Conservation (phyloP, 106 monocot species). For the Allium fistulosum region DNA sequence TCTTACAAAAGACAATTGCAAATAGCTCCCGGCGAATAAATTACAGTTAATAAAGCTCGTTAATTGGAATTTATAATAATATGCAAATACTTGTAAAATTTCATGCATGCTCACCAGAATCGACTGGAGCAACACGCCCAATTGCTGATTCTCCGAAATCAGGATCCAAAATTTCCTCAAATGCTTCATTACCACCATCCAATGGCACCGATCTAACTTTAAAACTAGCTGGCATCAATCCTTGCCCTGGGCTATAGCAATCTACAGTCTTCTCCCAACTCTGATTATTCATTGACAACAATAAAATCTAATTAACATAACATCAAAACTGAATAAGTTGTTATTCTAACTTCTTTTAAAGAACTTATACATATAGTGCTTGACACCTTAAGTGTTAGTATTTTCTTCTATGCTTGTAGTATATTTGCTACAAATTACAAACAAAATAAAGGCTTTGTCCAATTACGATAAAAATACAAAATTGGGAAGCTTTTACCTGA, state of each 20-base stretch:
- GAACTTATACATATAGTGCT: no score
- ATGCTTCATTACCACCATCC: slow-evolving; percentile 84
- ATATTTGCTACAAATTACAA: no score
- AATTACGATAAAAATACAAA: background rate
- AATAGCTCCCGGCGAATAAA: no score
- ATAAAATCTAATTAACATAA: no score
- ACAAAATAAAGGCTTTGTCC: no score
- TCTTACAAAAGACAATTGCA: no score
- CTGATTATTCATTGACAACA: slow-evolving; percentile 21
- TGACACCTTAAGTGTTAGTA: no score
- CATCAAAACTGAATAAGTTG: no score
- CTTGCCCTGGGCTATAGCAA: slow-evolving; percentile 98
- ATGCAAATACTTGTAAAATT: background rate
- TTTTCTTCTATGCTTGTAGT: no score
- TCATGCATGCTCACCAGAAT: slow-evolving; percentile 56
- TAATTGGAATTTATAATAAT: no score
- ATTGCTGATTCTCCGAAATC: slow-evolving; percentile 98
- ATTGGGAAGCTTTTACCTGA: slow-evolving; percentile 44
- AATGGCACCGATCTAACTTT: slow-evolving; percentile 86
- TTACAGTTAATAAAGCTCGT: no score
- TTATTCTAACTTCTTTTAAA: no score
- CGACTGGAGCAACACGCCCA: slow-evolving; percentile 95
- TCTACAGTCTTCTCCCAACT: slow-evolving; percentile 99
- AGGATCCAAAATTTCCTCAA: slow-evolving; percentile 94
- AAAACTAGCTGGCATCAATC: slow-evolving; percentile 97